Percentiles rank a stretch among this genome's conserved stretches.
phyloP scores from a whole-genome alignment of 768 basidiomycete genomes.

The Phylloporus sp. region DNA sequence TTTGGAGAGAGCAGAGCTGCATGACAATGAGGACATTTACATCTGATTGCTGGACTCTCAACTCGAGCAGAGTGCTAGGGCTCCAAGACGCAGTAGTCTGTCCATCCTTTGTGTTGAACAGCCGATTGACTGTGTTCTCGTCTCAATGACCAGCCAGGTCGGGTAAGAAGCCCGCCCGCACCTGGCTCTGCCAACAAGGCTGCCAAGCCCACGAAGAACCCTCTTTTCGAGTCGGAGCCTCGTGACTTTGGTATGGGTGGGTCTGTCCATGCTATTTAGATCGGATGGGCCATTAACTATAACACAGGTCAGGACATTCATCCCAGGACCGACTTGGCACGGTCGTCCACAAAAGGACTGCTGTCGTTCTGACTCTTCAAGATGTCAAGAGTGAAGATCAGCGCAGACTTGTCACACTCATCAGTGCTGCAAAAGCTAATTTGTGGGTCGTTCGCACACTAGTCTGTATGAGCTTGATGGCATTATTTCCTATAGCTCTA shows the following conservation, averaged over 20 bases:
- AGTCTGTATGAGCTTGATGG: slow-evolving; percentile 1
- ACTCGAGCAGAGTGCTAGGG: slow-evolving; percentile 42
- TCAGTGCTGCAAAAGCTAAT: slow-evolving; percentile 95
- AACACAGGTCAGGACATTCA: slow-evolving; percentile 85
- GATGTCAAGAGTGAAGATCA: slow-evolving; percentile 95
- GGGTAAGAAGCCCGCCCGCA: slow-evolving; percentile 82
- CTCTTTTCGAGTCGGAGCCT: slow-evolving; percentile 86
- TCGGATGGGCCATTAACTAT: not conserved
- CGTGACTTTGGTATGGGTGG: slow-evolving; percentile 97
- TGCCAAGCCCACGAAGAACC: slow-evolving; percentile 83
- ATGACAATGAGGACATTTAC: slow-evolving; percentile 36
- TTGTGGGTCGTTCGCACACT: slow-evolving; percentile 56
- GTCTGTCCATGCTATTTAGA: not conserved
- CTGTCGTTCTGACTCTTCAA: slow-evolving; percentile 85
- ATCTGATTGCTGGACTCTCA: slow-evolving; percentile 40
- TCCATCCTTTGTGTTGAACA: slow-evolving; percentile 23
- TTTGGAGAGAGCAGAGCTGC: slow-evolving; percentile 37
- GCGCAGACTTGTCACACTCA: slow-evolving; percentile 87
- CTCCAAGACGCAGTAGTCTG: slow-evolving; percentile 43
- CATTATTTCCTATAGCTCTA: slow-evolving; percentile 48
- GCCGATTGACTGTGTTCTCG: slow-evolving; percentile 48
- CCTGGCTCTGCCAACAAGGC: slow-evolving; percentile 77
- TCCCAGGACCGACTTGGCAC: slow-evolving; percentile 89
- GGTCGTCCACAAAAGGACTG: slow-evolving; percentile 98
- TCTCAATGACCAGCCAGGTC: slow-evolving; percentile 91